A percentile compares a stretch with the other conserved stretches of the same genome.
Evolutionary conservation across 805 yeast species (phyloP).

Genomic region (Metschnikowia arizonensis): DNA sequence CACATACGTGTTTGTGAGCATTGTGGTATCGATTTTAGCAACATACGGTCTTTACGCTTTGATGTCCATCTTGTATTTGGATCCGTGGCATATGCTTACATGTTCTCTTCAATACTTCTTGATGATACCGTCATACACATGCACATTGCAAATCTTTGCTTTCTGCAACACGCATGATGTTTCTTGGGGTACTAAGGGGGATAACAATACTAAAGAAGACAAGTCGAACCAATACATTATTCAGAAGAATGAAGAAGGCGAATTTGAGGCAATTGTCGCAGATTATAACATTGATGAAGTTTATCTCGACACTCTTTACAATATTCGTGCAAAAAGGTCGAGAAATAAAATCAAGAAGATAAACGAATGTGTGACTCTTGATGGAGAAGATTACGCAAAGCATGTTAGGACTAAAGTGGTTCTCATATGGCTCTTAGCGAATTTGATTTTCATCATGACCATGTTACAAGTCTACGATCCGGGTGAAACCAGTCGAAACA

Average conservation of each 20-base stretch:
- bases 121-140: slow-evolving; percentile 85
- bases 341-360: slow-evolving; percentile 42
- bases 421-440: slow-evolving; percentile 86
- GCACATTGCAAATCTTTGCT: slow-evolving; percentile 91
- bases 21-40: slow-evolving; percentile 79
- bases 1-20: slow-evolving; percentile 58
- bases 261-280: slow-evolving; percentile 71
- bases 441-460: slow-evolving; percentile 77
- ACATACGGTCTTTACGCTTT: slow-evolving; percentile 86
- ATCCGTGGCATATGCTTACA: slow-evolving; percentile 94
- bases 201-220: slow-evolving; percentile 59
- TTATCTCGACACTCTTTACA: slow-evolving; percentile 69
- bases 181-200: slow-evolving; percentile 99
- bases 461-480: slow-evolving; percentile 78
- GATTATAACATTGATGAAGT: slow-evolving; percentile 83
- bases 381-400: slow-evolving; percentile 83
- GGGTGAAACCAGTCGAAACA: slow-evolving; percentile 54
- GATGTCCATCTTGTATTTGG: slow-evolving; percentile 80
- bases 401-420: slow-evolving; percentile 94
- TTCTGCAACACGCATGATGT: slow-evolving; percentile 98
- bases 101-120: slow-evolving; percentile 85
- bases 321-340: slow-evolving; percentile 66
- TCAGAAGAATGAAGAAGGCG: slow-evolving; percentile 74
- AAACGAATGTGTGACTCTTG: slow-evolving; percentile 25
- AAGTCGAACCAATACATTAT: slow-evolving; percentile 79